Percentiles rank a stretch among this genome's conserved stretches.
Evolutionary conservation across 768 basidiomycete genomes (phyloP).

Genomic region (Cantharellus anzutake): DNA sequence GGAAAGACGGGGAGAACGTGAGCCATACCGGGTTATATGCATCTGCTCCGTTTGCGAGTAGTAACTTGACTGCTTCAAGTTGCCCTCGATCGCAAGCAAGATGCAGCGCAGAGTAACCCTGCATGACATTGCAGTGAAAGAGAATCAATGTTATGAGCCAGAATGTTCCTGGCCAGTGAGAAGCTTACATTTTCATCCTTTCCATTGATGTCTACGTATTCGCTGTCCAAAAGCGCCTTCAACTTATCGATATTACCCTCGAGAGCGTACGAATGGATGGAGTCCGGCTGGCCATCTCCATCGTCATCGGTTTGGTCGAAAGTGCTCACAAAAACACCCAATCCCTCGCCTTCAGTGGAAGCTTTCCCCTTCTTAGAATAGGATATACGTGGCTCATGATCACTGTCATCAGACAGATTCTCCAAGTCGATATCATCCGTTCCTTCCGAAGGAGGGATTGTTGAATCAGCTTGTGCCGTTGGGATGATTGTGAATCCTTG

Average conservation of each 20-base stretch:
- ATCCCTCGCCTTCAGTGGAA: constrained; percentile 22
- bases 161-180: neutral
- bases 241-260: constrained; percentile 32
- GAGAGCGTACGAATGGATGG: constrained; percentile 46
- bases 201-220: constrained; percentile 33
- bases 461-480: neutral
- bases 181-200: constrained; percentile 54
- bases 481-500: constrained; percentile 37
- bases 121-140: neutral
- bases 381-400: too few relatives aligned
- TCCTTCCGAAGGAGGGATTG: constrained; percentile 9
- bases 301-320: constrained; percentile 24
- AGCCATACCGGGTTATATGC: constrained; percentile 35
- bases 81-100: constrained; percentile 73
- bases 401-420: neutral
- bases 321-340: constrained; percentile 47
- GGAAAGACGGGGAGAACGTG: constrained; percentile 2
- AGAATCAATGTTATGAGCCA: neutral
- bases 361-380: constrained; percentile 4
- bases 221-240: constrained; percentile 19
- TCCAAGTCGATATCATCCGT: constrained; percentile 1
- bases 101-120: constrained; percentile 84
- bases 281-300: constrained; percentile 17
- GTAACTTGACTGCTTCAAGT: constrained; percentile 30
- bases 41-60: constrained; percentile 51